Percentiles rank a stretch among this genome's conserved stretches.
These are phyloP conservation scores for Tylopilus balloui DNA, from an alignment of 768 basidiomycete species.

Conservation along the genomic window DNA sequence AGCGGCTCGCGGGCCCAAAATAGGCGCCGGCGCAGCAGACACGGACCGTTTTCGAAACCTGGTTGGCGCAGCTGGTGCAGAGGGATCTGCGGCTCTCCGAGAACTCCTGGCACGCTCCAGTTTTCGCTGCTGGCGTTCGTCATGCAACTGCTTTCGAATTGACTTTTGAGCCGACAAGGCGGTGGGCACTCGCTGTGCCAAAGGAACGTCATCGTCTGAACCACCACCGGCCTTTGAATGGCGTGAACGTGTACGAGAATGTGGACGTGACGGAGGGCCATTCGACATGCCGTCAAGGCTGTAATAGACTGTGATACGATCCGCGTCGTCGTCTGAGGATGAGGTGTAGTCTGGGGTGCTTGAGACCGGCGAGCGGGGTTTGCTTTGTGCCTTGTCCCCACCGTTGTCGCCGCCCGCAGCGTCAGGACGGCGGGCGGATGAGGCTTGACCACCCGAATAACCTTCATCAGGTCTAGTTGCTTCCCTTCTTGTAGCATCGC, in stretches of 20 bases:
- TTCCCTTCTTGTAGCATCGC: constrained; percentile 8
- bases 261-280: constrained; percentile 17
- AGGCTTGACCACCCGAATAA: constrained; percentile 17
- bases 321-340: constrained; percentile 45
- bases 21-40: constrained; percentile 23
- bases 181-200: constrained; percentile 78
- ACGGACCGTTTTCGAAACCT: constrained; percentile 33
- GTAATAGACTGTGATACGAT: constrained; percentile 40
- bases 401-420: constrained; percentile 38
- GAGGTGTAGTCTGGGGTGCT: constrained; percentile 32
- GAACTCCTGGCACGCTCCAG: constrained; percentile 40
- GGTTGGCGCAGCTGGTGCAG: constrained; percentile 35
- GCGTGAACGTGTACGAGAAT: constrained; percentile 22
- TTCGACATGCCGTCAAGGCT: constrained; percentile 37
- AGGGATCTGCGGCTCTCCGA: constrained; percentile 16
- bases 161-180: constrained; percentile 80
- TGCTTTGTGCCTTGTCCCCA: constrained; percentile 32
- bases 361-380: constrained; percentile 32
- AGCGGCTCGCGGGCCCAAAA: constrained; percentile 31
- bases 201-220: constrained; percentile 76
- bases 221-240: constrained; percentile 25
- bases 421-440: constrained; percentile 26
- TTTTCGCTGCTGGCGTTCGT: constrained; percentile 59
- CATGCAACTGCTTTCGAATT: constrained; percentile 65
- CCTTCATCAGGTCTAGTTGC: constrained; percentile 10